Evolutionary conservation across 495 filamentous ascomycete species (phyloP), one percentile per base, ranked within the genome.

Genomic region (Cercophora scortea): DNA sequence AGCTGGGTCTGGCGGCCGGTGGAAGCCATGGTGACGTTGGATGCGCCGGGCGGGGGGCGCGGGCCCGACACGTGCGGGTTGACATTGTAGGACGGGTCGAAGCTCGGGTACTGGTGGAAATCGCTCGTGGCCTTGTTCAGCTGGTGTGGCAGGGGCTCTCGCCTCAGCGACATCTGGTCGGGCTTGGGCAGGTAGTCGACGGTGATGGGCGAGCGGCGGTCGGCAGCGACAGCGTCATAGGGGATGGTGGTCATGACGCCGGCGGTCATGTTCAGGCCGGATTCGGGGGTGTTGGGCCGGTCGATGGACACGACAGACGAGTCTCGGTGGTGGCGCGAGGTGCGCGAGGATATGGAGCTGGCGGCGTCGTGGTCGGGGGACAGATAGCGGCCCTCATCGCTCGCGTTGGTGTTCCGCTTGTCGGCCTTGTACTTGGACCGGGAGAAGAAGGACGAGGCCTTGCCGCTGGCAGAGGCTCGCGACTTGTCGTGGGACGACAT

Each of bases 161-260:
- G 81, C 53, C 83, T 78, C 32, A 70, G 52, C 25, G 78, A 73
- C 53, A 79, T 79, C 52, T 86, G 77, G 36, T 90, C 87, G 17
- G 79, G 71, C 55, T 84, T 82, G 33, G 86, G 84, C 46, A 92
- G 73, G 49, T 86, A 87, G 35, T 95, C 87, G 54, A 91, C 75
- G 12, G 85, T 70, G 50, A 90, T 80, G 2, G 91, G 89, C 41
- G 82, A 84, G 51, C 74, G 76, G 48, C 76, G 79, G 64, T 89
- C 88, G 32, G 81, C 64, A 32, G 78, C 67, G n/a, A 86, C 72
- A 52, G 73, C 83, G 49, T 96, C 88, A 69, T 92, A 96, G 11
- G 93, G 89, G 52, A 98, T 92, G 1, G 87, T 85, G 8, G 90
- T 89, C 53, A 96, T 89, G 12, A 91, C 80, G 45, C 90, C 93